phyloP scores from a whole-genome alignment of 2,329 filamentous ascomycete genomes.

The Ilyonectria robusta region DNA sequence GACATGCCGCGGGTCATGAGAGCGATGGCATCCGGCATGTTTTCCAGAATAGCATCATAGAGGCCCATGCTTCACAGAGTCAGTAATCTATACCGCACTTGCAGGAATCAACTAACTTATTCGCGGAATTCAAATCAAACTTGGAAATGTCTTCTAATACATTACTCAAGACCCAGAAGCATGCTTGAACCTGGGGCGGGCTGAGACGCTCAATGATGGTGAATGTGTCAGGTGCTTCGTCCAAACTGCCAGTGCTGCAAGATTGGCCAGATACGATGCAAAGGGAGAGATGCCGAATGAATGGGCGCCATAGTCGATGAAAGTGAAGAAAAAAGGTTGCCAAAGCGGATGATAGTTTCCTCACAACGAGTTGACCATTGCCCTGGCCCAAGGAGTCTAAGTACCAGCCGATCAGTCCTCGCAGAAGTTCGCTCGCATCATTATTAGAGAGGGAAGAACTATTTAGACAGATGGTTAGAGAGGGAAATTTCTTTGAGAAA shows the following conservation, averaged over 20 bases:
- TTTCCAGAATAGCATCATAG: conserved; percentile 58
- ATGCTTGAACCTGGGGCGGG: conserved; percentile 64
- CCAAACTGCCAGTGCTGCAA: conserved; percentile 38
- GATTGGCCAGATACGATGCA: conserved; percentile 62
- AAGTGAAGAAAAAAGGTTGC: conserved; percentile 83
- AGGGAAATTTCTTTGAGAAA: background rate
- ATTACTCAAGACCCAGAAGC: conserved; percentile 73
- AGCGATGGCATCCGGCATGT: conserved; percentile 56
- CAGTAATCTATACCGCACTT: background rate
- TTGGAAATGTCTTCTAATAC: conserved; percentile 62
- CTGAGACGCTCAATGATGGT: conserved; percentile 64
- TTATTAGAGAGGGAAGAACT: conserved; percentile 68
- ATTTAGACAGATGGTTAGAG: background rate
- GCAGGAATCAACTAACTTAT: conserved; percentile 61
- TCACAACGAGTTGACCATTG: conserved; percentile 73
- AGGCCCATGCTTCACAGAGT: conserved; percentile 52
- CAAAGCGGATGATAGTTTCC: conserved; percentile 83
- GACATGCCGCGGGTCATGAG: conserved; percentile 59
- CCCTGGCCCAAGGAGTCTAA: conserved; percentile 66
- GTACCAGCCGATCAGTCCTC: conserved; percentile 75
- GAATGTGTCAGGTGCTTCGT: conserved; percentile 56
- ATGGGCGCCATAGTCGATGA: conserved; percentile 75
- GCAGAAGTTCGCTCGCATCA: conserved; percentile 71
- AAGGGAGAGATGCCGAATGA: conserved; percentile 71
- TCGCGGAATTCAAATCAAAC: conserved; percentile 73